Base-by-base conservation (phyloP, 2,329 filamentous ascomycete genomes). In the Penicillium capsulatum region DNA sequence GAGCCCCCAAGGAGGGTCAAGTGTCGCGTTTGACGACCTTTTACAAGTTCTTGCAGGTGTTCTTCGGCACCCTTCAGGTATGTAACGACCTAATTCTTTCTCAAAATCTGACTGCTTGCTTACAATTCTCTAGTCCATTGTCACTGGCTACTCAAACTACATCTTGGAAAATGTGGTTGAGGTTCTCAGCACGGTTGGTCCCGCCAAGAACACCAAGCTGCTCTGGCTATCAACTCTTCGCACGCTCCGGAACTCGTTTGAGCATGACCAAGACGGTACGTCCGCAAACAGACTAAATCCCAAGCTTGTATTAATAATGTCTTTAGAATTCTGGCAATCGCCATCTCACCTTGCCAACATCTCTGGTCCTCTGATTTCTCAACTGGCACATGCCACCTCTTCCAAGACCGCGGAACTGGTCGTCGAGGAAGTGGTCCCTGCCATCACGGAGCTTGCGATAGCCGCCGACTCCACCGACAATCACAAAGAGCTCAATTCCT, bases 71-170 rank as follows among this genome's bases (percentile, higher is more conserved):
- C 49, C 81, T 97, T 46, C 92, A 92, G 67, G 73, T 74, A 61
- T 38, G 61, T 47, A 26, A n/a, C 3, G 11, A n/a, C 6, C 4
- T 9, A 15, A 19, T 7, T 17, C 5, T 16, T 26, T 22, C 9
- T 22, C 15, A 24, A 28, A 22, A n/a, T 9, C 15, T 16, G 20
- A 29, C 9, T 5, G 8, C 11, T 4, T 24, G 4, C 36, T 42
- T 36, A 47, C 29, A 10, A 31, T 26, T n/a, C 8, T 13, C 7
- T 51, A 76, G 75, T 92, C 88, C 6, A 91, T 97, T 41, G 89
- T 97, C 42, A 97, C 92, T 7, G 84, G 82, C 65, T 98, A 98
- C 63, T 83, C 87, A 2, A 84, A 82, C 45, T 94, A 94, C 60
- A 71, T 95, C 17, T 67, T 95, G 42, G 88, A 94, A 28, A 82